phyloP scores from a whole-genome alignment of 345 rosid species.

The Luvunga scandens region DNA sequence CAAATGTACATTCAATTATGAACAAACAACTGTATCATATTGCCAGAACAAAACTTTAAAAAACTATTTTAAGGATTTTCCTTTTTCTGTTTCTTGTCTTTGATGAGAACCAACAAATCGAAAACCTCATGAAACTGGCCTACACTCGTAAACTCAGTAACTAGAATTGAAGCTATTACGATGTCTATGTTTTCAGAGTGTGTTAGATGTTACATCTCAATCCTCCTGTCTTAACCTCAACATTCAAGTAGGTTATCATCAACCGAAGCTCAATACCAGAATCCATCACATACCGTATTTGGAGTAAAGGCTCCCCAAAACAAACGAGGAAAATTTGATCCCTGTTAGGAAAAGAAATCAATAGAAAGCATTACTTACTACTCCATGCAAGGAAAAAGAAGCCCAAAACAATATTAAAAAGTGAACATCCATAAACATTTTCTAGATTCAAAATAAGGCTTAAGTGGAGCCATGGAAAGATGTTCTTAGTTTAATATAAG shows the following conservation, averaged over 20 bases:
- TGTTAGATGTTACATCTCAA: background rate
- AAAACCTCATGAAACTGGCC: background rate
- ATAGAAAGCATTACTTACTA: background rate
- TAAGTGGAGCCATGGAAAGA: background rate
- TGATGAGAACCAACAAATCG: background rate
- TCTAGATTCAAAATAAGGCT: background rate
- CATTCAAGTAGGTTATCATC: background rate
- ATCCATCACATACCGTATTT: slow-evolving; percentile 44
- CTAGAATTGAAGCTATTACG: background rate
- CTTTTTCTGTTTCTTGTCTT: background rate
- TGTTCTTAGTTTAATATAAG: background rate
- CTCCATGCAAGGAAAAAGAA: background rate
- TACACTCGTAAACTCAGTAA: background rate
- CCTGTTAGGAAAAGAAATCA: slow-evolving; percentile 40
- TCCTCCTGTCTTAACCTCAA: background rate
- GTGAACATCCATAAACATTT: background rate
- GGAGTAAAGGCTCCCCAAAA: slow-evolving; percentile 86
- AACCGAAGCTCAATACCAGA: slow-evolving; percentile 1
- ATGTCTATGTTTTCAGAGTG: background rate
- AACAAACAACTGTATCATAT: background rate
- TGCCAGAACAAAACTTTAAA: background rate
- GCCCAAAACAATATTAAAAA: background rate
- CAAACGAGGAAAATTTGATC: slow-evolving; percentile 81
- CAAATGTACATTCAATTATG: background rate
- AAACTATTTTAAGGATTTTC: background rate